A percentile compares a stretch with the other conserved stretches of the same genome.
These are phyloP conservation scores for Penicillium verrucosum DNA, from an alignment of 2,329 filamentous ascomycete genomes.

Conservation along the genomic window DNA sequence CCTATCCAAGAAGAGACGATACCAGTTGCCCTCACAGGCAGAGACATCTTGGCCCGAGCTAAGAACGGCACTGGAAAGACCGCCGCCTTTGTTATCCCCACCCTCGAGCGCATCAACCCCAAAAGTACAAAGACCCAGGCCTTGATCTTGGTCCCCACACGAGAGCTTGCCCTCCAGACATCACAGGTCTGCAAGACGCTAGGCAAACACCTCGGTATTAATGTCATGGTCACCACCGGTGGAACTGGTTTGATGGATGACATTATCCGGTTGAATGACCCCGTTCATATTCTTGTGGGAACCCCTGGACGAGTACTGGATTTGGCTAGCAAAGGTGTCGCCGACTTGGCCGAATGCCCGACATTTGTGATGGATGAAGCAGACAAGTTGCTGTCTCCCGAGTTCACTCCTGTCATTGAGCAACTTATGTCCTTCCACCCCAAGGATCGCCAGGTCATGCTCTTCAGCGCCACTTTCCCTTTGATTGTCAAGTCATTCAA, in stretches of 20 bases:
- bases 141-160: slow-evolving; percentile 90
- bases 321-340: slow-evolving; percentile 91
- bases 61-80: slow-evolving; percentile 99
- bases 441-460: slow-evolving; percentile 97
- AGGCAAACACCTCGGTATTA: slow-evolving; percentile 93
- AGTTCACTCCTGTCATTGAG: slow-evolving; percentile 97
- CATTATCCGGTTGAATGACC: slow-evolving; percentile 88
- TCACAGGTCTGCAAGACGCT: slow-evolving; percentile 99
- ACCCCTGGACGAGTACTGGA: slow-evolving; percentile 96
- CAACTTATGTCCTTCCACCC: slow-evolving; percentile 93
- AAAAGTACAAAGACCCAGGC: slow-evolving; percentile 96
- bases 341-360: slow-evolving; percentile 90
- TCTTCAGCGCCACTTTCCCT: slow-evolving; percentile 97
- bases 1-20: slow-evolving; percentile 99
- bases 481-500: slow-evolving; percentile 96
- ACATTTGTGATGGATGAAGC: slow-evolving; percentile 99
- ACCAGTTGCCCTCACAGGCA: slow-evolving; percentile 88
- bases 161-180: slow-evolving; percentile 95
- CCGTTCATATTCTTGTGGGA: slow-evolving; percentile 96
- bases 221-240: slow-evolving; percentile 99
- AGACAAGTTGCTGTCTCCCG: slow-evolving; percentile 92
- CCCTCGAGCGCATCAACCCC: slow-evolving; percentile 91
- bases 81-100: slow-evolving; percentile 94
- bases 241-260: slow-evolving; percentile 94
- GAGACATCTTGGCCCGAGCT: slow-evolving; percentile 91